Base-by-base conservation (phyloP, 805 yeast genomes). In the Zygotorulaspora danielsina region DNA sequence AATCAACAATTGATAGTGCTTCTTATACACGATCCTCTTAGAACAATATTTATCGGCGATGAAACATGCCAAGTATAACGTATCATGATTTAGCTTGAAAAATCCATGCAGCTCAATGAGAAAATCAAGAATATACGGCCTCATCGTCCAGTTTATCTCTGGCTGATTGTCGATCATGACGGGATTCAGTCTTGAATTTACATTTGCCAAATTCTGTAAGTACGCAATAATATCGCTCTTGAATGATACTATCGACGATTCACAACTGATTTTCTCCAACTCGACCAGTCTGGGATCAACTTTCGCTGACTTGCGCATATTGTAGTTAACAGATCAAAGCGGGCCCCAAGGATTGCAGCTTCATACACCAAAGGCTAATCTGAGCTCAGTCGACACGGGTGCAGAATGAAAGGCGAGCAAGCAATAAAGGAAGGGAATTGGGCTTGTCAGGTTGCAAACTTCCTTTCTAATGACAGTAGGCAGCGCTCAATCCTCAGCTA, bases 41-140 rank as follows among this genome's bases (percentile, higher is more conserved):
- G 93, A 80, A 56, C 93, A 82, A 65, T 88, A 88, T 41, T 90
- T 73, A 61, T 88, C 96, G 36, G 86, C 79, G 43, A 87, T 73
- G 50, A 77, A 76, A 34, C 81, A 73, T 44, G 84, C 79, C 54
- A 75, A 73, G 60, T 68, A 83, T 59, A 81, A 71, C 36, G 78
- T 89, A 69, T 71, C 84, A 30, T 73, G 81, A 47, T 69, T 77
- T 53, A 78, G 74, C 53, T 69, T 79, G 55, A 71, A 75, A 33
- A 74, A 78, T 42, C 78, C 72, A 62, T 78, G 78, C 42, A 75
- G 55, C 22, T 86, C 90, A 42, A 87, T 67, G 30, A 87, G 64
- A 50, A 87, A 86, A 53, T 87, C 94, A 29, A 89, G 72, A 36
- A 88, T 68, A 53, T 77, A 81, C 10, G 84, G 80, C 51, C 97